These are phyloP conservation scores for Syzygium aqueum DNA, from an alignment of 345 rosid species.

Conservation along the genomic window DNA sequence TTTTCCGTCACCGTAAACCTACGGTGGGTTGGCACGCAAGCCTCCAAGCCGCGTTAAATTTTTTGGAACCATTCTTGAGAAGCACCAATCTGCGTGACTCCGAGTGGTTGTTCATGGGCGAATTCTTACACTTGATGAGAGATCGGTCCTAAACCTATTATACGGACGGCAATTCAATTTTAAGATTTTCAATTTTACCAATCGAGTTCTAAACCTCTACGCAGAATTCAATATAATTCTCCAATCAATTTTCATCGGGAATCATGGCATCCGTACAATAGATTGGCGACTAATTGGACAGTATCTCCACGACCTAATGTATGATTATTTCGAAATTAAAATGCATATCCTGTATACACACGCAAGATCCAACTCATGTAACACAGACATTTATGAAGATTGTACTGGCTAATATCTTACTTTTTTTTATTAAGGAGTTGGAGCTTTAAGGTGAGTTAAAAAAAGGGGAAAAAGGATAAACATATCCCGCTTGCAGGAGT, in stretches of 20 bases:
- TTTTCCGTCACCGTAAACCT: too few species aligned
- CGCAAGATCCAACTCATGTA: background rate
- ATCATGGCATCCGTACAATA: background rate
- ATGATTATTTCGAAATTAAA: background rate
- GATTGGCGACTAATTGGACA: rapidly evolving
- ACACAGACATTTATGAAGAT: background rate
- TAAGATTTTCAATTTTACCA: background rate
- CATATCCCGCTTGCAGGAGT: background rate
- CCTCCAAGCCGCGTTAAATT: background rate
- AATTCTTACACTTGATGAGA: background rate
- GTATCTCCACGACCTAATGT: background rate
- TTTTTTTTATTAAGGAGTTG: background rate
- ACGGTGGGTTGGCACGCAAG: background rate
- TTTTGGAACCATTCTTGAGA: background rate
- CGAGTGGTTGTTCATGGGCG: background rate
- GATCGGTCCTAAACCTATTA: background rate
- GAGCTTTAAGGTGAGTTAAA: background rate
- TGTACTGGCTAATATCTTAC: background rate
- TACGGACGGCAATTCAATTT: background rate
- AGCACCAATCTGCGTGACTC: background rate
- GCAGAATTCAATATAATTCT: background rate
- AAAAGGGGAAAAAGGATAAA: background rate
- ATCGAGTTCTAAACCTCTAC: rapidly evolving
- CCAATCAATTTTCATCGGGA: background rate
- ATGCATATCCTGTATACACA: background rate